Evolutionary conservation across 768 basidiomycete genomes (phyloP).

Genomic region (Nidula microcarpa): DNA sequence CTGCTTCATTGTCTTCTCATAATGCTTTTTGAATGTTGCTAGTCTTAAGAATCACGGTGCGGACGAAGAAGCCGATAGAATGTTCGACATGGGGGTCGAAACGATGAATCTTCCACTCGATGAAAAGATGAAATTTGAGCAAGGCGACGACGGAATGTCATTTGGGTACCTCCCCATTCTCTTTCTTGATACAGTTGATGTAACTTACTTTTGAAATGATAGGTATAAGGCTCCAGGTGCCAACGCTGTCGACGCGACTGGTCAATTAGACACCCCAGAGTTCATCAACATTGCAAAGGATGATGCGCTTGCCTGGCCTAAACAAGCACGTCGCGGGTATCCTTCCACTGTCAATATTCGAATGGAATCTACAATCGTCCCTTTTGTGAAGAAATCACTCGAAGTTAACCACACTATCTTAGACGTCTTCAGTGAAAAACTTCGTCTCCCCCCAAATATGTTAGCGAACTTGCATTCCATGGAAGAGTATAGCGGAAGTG

Average conservation of each 20-base stretch:
- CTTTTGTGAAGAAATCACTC: conserved; percentile 57
- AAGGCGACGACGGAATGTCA: conserved; percentile 43
- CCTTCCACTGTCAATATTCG: conserved; percentile 46
- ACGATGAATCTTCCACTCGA: conserved; percentile 50
- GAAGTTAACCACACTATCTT: conserved; percentile 52
- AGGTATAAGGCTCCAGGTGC: conserved; percentile 65
- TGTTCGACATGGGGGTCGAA: conserved; percentile 56
- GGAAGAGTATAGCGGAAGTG: conserved; percentile 51
- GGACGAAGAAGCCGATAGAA: conserved; percentile 39
- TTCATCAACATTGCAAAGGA: conserved; percentile 71
- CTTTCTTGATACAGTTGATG: conserved; percentile 9
- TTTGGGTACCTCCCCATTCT: conserved; percentile 26
- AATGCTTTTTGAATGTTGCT: not conserved
- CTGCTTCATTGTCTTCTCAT: not conserved
- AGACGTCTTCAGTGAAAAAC: conserved; percentile 51
- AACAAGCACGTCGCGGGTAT: conserved; percentile 50
- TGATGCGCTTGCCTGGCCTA: conserved; percentile 61
- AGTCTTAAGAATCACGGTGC: conserved; percentile 58
- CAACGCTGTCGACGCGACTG: conserved; percentile 58
- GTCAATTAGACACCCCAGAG: conserved; percentile 53
- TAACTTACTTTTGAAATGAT: conserved; percentile 6
- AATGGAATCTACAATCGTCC: conserved; percentile 46
- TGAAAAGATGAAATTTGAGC: conserved; percentile 57
- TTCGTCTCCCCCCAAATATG: conserved; percentile 49
- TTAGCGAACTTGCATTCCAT: conserved; percentile 38